Evolutionary conservation across 192 early-diverging fungal species (phyloP).

Genomic region (Backusella australiensis): DNA sequence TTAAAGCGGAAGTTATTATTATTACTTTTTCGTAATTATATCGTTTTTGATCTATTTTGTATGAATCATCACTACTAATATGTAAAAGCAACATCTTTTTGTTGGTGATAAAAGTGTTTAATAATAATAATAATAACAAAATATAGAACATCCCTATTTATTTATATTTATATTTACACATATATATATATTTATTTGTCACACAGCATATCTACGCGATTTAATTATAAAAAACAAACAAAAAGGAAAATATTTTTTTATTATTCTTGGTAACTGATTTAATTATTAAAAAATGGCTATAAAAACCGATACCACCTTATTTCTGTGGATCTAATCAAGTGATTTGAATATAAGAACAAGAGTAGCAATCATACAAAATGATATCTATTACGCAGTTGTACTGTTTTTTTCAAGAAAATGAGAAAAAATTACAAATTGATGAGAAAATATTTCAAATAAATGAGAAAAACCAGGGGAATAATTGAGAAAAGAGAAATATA

Average conservation of each 20-base stretch:
- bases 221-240: not conserved
- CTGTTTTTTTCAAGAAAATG: too few relatives aligned
- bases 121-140: not conserved
- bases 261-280: not conserved
- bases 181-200: not conserved
- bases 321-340: too few relatives aligned
- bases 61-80: not conserved
- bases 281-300: not conserved
- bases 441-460: too few relatives aligned
- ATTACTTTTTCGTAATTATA: not conserved
- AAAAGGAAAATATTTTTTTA: not conserved
- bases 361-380: too few relatives aligned
- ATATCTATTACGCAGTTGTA: too few relatives aligned
- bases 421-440: too few relatives aligned
- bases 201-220: not conserved
- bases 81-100: not conserved
- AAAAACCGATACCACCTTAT: not conserved
- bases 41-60: not conserved
- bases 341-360: too few relatives aligned
- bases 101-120: not conserved
- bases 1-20: not conserved
- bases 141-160: not conserved
- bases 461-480: too few relatives aligned
- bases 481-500: too few relatives aligned
- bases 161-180: not conserved